Evolutionary conservation across 176 grass and related monocot species (phyloP), one percentile per base, ranked within the genome.

Genomic region (Hordeum vulgare): DNA sequence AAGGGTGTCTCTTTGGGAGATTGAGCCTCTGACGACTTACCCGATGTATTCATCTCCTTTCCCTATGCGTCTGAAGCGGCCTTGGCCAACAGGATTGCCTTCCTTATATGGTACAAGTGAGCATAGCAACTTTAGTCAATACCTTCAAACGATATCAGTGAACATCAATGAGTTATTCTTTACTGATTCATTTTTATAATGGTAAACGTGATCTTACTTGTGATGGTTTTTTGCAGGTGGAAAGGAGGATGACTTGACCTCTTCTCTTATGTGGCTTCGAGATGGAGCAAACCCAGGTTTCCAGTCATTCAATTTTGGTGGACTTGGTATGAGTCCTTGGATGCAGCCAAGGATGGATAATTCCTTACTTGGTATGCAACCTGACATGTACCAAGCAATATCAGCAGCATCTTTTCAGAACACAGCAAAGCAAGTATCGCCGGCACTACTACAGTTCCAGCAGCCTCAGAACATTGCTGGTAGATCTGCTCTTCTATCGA

Each of bases 1-100:
- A 53, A 96, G 97, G 85, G 97, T 92, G 53, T 99, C 97, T 69
- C 91, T 96, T 59, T 96, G 97, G 93, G 93, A 96, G 66, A 96
- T 99, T 61, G 97, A 99, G 71, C 97, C 96, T 33, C 75, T 98
- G 66, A 98, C 96, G 65, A 98, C 89, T 82, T 98, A 95, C 64
- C 93, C 96, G 12, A 98, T 98, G 93, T 95, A 98, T 81, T 91
- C 96, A 76, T 88, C 93, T 79, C 90, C 93, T 83, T 98, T 98
- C 85, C 89, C 89, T 66, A 89, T 98, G 53, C 90, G 96, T 51
- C 85, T 99, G 66, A 99, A 99, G 88, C 91, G 91, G 14, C 97
- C 93, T 59, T 99, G 97, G 97, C 91, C 97, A 70, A 73, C 87
- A 59, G 93, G 93, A 83, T 86, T 99, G 34, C 93, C 97, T 34